Conservation (phyloP, 2,329 filamentous ascomycete genomes). For the Fonsecaea pugnacius region DNA sequence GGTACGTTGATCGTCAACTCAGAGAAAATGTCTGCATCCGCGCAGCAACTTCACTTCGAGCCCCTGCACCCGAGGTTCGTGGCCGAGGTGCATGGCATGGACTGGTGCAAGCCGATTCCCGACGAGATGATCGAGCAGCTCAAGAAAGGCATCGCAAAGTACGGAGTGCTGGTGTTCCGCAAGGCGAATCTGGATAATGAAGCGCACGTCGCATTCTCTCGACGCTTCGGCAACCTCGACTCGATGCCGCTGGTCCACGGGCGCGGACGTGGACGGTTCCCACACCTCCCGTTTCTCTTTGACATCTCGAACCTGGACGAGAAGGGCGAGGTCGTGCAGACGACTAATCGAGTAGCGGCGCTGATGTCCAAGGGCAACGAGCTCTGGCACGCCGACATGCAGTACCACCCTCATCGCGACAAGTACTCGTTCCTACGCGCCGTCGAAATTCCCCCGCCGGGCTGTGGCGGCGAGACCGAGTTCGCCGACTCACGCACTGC, state of each 20-base stretch:
- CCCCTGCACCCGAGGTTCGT: conserved; percentile 41
- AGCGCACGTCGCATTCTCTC: conserved; percentile 25
- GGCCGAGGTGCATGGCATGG: conserved; percentile 45
- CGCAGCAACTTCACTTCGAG: too few relatives aligned
- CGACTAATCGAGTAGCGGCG: background rate
- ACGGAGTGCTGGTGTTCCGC: conserved; percentile 27
- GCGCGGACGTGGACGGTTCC: conserved; percentile 2
- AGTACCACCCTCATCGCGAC: conserved; percentile 4
- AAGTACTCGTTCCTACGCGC: conserved; percentile 2
- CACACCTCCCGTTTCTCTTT: background rate
- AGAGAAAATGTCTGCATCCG: too few relatives aligned
- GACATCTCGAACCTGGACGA: conserved; percentile 12
- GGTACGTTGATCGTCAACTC: too few relatives aligned
- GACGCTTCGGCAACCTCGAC: conserved; percentile 30
- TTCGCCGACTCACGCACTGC: conserved; percentile 15
- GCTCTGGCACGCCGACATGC: conserved; percentile 10
- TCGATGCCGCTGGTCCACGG: background rate
- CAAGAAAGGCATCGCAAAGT: conserved; percentile 11
- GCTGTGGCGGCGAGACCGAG: conserved; percentile 6
- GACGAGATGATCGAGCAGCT: background rate
- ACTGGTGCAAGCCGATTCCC: conserved; percentile 43
- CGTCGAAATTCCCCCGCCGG: background rate
- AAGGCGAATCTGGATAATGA: conserved; percentile 22
- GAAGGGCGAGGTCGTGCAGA: background rate
- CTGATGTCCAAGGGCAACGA: conserved; percentile 11